These are phyloP conservation scores for Pleurotus citrinopileatus DNA, from an alignment of 768 basidiomycete species.

Conservation along the genomic window DNA sequence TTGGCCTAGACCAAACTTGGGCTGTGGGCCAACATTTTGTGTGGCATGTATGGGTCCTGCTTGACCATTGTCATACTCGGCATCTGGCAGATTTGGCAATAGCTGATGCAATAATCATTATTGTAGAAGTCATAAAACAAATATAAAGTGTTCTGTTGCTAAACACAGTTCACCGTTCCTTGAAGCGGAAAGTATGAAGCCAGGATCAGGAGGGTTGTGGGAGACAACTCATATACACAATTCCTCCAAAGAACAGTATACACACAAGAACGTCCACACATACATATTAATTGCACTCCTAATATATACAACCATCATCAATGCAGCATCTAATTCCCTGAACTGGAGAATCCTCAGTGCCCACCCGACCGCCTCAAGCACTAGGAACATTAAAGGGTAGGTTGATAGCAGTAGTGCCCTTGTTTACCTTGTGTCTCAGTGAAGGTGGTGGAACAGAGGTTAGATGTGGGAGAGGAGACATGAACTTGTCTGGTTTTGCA, in stretches of 20 bases:
- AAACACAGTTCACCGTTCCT: no score
- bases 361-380: conserved; percentile 23
- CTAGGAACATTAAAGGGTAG: conserved; percentile 43
- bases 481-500: not conserved
- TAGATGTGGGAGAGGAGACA: not conserved
- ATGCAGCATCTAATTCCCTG: conserved; percentile 41
- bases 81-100: no score
- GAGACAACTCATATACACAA: conserved; percentile 69
- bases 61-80: no score
- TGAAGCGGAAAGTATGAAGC: no score
- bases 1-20: no score
- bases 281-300: not conserved
- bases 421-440: conserved; percentile 38
- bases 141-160: no score
- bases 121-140: no score
- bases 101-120: no score
- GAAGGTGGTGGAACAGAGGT: conserved; percentile 14
- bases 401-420: conserved; percentile 34
- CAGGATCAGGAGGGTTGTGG: no score
- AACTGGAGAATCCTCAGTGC: not conserved
- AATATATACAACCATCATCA: conserved; percentile 47
- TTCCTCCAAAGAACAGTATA: conserved; percentile 66
- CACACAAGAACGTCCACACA: conserved; percentile 8
- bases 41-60: no score
- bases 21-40: no score